Base-by-base conservation (phyloP, 305 asterid genomes). In the Stenogyne calaminthoides region DNA sequence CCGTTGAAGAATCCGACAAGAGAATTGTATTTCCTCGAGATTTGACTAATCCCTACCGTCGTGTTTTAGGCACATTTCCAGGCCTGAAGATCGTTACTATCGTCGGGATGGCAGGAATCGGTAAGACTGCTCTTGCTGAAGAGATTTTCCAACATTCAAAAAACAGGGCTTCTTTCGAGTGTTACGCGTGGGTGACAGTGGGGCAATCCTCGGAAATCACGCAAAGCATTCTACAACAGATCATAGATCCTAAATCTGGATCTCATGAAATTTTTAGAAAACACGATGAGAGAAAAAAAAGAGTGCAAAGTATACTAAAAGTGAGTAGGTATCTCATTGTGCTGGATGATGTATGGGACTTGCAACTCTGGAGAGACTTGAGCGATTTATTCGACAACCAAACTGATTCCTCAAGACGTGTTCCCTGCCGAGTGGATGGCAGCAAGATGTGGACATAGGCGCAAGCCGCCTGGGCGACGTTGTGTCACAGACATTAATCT, bases 71-170 rank as follows among this genome's bases (percentile, higher is more conserved):
- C 1, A 2, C 29, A 7, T 8, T 54, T 1, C 60, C 60, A 9
- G 27, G 14, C 60, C 2, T 54, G 60, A 54, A 54, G 60, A 54
- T 54, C 32, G 0, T 54, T 54, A 4, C 32, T 0, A 20, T 68
- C 0, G 14, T 29, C 2, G 74, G 74, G 55, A 69, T 69, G 74
- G 74, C 74, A 1, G 74, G 64, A n/a, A 68, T 68, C 18, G 73
- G 64, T 34, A 68, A 68, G 52, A 68, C 73, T 68, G 12, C 73
- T 56, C 20, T 69, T 5, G 55, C 65, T 8, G 6, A 7, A n/a
- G 0, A 55, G 3, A 3, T 55, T 11, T 55, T 54, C 16, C 55
- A 56, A 3, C 65, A 55, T 18, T 15, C 54, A 11, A 0, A 10
- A 55, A 56, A 3, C 34, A 5, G 6, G 15, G 1, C 1, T 0